A percentile compares a stretch with the other conserved stretches of the same genome.
phyloP scores from a whole-genome alignment of 352 stramenopile species.

The Albugo candida region DNA sequence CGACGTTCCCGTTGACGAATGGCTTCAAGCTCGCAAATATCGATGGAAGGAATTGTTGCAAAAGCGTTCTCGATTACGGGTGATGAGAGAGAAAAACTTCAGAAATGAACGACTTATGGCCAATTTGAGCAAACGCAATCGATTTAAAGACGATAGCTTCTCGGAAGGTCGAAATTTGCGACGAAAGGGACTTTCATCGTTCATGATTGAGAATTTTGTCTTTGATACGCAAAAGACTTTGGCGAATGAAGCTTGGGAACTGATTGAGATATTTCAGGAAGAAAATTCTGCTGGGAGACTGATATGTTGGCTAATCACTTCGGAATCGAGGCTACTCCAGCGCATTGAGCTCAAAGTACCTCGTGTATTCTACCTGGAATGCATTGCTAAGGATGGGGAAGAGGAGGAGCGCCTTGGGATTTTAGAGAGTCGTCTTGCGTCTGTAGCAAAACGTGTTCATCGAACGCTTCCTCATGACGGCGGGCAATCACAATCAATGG shows the following conservation, averaged over 20 bases:
- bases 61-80: constrained; percentile 30
- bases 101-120: background rate
- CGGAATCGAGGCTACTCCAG: constrained; percentile 7
- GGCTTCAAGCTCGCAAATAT: constrained; percentile 46
- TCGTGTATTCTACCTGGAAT: background rate
- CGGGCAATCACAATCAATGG: constrained; percentile 19
- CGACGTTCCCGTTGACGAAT: constrained; percentile 32
- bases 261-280: constrained; percentile 67
- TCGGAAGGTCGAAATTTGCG: no score
- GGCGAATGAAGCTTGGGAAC: constrained; percentile 51
- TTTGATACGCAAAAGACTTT: constrained; percentile 32
- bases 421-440: constrained; percentile 7
- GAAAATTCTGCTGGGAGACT: constrained; percentile 60
- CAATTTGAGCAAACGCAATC: constrained; percentile 1
- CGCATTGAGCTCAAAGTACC: background rate
- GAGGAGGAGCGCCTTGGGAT: background rate
- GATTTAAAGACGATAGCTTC: constrained; percentile 13
- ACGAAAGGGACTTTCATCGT: no score
- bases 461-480: constrained; percentile 10
- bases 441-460: constrained; percentile 2
- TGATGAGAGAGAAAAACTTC: background rate
- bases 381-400: constrained; percentile 1
- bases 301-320: constrained; percentile 92
- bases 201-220: constrained; percentile 65
- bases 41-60: constrained; percentile 41